Evolutionary conservation across 441 rosid species (phyloP).

Genomic region (Francoa sonchifolia): DNA sequence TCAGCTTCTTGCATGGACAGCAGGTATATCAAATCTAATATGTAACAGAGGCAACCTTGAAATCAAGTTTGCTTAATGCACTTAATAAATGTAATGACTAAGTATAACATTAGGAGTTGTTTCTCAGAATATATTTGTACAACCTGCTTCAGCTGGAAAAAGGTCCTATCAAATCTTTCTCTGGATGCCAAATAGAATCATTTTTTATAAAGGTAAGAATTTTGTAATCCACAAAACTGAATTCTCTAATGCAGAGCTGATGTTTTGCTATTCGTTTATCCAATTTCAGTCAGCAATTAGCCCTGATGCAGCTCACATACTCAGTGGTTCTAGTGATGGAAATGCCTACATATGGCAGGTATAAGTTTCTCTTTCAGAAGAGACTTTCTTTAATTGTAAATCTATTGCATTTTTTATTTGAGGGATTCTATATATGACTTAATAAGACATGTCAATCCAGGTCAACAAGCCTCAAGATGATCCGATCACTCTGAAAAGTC

Average conservation of each 20-base stretch:
- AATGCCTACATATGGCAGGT: conserved; percentile 88
- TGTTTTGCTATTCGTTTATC: conserved; percentile 2
- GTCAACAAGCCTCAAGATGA: conserved; percentile 51
- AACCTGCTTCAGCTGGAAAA: conserved; percentile 63
- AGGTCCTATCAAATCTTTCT: conserved; percentile 57
- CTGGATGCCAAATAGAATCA: conserved; percentile 66
- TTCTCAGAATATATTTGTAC: conserved; percentile 62
- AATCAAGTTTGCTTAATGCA: too few relatives aligned
- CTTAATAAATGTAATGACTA: not conserved
- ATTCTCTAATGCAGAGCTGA: conserved; percentile 3
- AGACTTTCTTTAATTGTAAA: not conserved
- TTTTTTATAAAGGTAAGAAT: conserved; percentile 70
- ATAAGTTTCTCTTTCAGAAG: conserved; percentile 2
- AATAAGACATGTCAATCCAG: conserved; percentile 24
- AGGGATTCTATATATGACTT: conserved; percentile 4
- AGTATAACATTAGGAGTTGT: not conserved
- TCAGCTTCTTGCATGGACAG: conserved; percentile 92
- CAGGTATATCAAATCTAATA: too few relatives aligned
- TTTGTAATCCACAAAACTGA: not conserved
- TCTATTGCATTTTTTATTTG: not conserved
- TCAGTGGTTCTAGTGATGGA: conserved; percentile 85
- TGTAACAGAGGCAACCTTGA: too few relatives aligned
- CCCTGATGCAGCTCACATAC: conserved; percentile 63
- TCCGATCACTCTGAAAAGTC: conserved; percentile 51
- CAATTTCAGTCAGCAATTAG: conserved; percentile 58